Conservation (phyloP, 768 basidiomycete species). For the Amanita molliuscula region DNA sequence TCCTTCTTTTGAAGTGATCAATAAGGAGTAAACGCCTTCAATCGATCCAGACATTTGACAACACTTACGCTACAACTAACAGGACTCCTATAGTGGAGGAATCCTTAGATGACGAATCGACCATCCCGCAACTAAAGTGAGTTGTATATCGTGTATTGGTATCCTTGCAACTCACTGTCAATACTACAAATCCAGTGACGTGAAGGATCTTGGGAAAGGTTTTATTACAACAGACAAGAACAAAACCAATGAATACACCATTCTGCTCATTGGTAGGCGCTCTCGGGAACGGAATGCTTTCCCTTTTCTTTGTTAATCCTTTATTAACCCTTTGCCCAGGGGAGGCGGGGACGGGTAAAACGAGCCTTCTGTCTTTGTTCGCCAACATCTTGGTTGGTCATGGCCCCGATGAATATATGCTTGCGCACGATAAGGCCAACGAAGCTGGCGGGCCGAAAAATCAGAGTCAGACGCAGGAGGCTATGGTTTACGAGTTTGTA, state of each 20-base stretch:
- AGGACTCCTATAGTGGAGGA: no score
- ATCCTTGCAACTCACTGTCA: not conserved
- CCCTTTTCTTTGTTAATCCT: no score
- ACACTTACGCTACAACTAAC: no score
- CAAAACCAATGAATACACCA: not conserved
- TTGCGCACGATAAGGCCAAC: conserved; percentile 3
- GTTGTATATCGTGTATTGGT: not conserved
- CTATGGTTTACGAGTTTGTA: conserved; percentile 6
- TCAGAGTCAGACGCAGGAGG: conserved; percentile 9
- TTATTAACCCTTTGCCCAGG: conserved; percentile 3
- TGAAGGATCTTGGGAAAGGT: not conserved
- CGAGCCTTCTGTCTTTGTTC: conserved; percentile 9
- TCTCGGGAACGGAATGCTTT: no score
- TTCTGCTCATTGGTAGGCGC: conserved; percentile 1
- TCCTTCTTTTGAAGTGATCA: no score
- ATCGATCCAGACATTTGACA: no score
- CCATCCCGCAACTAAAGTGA: not conserved
- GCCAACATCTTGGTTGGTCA: conserved; percentile 10
- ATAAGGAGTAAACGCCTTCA: no score
- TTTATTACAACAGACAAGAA: not conserved
- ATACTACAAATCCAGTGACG: not conserved
- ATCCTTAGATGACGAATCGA: no score
- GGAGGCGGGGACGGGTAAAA: conserved; percentile 13
- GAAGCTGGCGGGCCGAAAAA: conserved; percentile 8
- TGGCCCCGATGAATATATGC: conserved; percentile 1